Conservation (phyloP, 768 basidiomycete genomes). For the Cystobasidium onofrii region DNA sequence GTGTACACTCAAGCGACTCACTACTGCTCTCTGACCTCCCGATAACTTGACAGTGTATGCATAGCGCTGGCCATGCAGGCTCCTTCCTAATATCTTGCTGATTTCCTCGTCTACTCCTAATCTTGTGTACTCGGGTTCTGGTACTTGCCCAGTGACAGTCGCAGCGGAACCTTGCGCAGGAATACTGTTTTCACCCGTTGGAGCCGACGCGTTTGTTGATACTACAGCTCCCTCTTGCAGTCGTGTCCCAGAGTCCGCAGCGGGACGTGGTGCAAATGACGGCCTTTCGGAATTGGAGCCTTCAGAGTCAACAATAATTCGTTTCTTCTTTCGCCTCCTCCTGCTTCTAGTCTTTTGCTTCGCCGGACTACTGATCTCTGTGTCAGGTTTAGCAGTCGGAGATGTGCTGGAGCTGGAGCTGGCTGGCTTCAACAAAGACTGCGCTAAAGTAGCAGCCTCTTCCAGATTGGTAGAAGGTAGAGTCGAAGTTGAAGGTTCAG, state of each 20-base stretch:
- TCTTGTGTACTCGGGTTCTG: neutral
- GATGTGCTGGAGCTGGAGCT: neutral
- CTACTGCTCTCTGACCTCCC: conserved; percentile 10
- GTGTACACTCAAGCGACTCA: neutral
- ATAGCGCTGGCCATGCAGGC: neutral
- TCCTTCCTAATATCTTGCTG: conserved; percentile 20
- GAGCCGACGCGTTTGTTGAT: neutral
- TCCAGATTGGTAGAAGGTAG: neutral
- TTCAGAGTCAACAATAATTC: neutral
- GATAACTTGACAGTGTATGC: conserved; percentile 26
- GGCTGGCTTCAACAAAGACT: neutral
- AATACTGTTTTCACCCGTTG: too few species aligned
- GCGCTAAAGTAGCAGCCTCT: neutral
- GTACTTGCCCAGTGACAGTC: too few species aligned
- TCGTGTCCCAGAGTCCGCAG: neutral
- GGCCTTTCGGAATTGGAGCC: neutral
- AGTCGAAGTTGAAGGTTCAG: neutral
- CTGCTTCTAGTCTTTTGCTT: neutral
- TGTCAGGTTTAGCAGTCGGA: neutral
- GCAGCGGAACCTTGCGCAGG: too few species aligned
- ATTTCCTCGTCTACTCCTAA: conserved; percentile 30
- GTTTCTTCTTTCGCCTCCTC: neutral
- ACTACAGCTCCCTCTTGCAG: neutral
- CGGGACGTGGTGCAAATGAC: neutral
- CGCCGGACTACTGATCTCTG: neutral